Evolutionary conservation across 129 eudicot genomes (phyloP), one percentile per base, ranked within the genome.

Genomic region (Calendula officinalis): DNA sequence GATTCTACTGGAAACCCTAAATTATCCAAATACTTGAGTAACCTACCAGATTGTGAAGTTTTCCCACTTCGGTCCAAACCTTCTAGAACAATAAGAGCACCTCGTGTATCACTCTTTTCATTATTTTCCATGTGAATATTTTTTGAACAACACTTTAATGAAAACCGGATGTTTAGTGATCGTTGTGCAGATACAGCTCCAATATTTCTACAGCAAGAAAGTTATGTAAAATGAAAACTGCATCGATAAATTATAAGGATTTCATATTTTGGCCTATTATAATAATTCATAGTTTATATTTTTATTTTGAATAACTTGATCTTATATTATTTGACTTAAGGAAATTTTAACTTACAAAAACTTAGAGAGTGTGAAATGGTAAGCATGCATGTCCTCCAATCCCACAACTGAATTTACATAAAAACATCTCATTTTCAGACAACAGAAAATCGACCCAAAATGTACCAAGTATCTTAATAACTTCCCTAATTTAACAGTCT

Each of bases 21-120:
- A 45, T 75, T 77, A 34, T 73, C 82, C 63, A 90, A 79, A 68
- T 75, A 66, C 4, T 83, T 77, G 7, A 68, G 51, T 45, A 90
- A 66, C 51, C 79, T 77, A 30, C 61, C 36, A 32, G 83, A 84
- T 66, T 90, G 97, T 15, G 95, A 90, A 65, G 89, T 90, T 69
- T 86, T 90, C 53, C 97, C 95, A 75, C 97, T 81, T 16, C 95
- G 83, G 76, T 90, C 97, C 71, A 90, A 66, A 72, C 97, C 97
- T 80, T 90, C 92, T 67, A 90, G 61, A 64, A 90, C 95, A 69
- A 84, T 82, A 52, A 90, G 77, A 42, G 95, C 97, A 35, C 97
- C 97, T 64, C 95, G 77, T 27, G 86, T 68, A 30, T 70, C 77
- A 48, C 52, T 60, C 5, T 17, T 13, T 6, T 55, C 62, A 47